Percentiles rank a stretch among this genome's conserved stretches.
These are phyloP conservation scores for Cylindrodendrum hubeiense DNA, from an alignment of 2,329 filamentous ascomycete genomes.

Conservation along the genomic window DNA sequence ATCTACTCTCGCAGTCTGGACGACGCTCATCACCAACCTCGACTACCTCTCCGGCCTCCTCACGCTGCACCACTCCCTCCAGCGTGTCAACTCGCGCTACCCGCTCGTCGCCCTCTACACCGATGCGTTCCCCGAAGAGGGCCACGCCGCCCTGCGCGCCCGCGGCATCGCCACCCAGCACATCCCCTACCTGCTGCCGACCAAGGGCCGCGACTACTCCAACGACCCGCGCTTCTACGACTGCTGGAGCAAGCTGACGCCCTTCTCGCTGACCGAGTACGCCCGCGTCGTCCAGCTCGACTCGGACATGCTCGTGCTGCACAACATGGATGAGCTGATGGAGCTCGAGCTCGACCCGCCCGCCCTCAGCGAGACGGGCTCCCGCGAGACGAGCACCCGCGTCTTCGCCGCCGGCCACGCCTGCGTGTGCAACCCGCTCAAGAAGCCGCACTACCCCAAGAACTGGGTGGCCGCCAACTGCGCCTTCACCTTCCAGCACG, in stretches of 20 bases:
- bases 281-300: conserved; percentile 86
- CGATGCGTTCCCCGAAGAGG: conserved; percentile 76
- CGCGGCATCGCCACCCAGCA: conserved; percentile 78
- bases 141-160: conserved; percentile 75
- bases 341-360: conserved; percentile 76
- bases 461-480: conserved; percentile 74
- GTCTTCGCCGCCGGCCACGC: conserved; percentile 89
- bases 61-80: conserved; percentile 83
- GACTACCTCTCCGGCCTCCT: conserved; percentile 86
- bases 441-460: conserved; percentile 81
- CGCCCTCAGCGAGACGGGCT: conserved; percentile 36
- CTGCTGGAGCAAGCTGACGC: conserved; percentile 88
- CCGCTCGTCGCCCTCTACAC: conserved; percentile 88
- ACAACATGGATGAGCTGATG: conserved; percentile 95
- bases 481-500: conserved; percentile 68
- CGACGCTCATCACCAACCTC: conserved; percentile 86
- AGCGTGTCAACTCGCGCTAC: conserved; percentile 73
- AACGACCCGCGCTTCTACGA: conserved; percentile 89
- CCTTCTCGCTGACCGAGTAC: conserved; percentile 83
- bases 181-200: conserved; percentile 80
- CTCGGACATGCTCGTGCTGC: conserved; percentile 85
- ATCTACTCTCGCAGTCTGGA: conserved; percentile 76
- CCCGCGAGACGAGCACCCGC: conserved; percentile 56
- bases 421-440: conserved; percentile 86
- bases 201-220: conserved; percentile 73